Evolutionary conservation across 257 asterid genomes (phyloP).

Genomic region (Catharanthus roseus): DNA sequence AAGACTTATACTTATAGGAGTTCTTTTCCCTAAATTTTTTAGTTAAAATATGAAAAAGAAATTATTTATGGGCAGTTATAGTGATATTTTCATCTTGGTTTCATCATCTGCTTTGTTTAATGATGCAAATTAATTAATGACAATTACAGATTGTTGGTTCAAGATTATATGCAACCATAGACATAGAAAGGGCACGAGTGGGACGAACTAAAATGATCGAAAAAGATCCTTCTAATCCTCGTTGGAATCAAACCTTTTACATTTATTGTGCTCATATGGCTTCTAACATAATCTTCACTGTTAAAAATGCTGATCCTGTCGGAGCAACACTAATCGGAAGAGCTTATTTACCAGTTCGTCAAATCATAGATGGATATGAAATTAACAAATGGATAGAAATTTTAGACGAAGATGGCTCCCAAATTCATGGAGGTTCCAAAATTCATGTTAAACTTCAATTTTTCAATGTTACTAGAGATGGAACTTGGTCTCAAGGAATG

Average conservation of each 20-base stretch:
- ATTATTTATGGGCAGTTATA: too few relatives aligned
- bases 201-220: constrained; percentile 53
- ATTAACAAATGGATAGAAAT: constrained; percentile 61
- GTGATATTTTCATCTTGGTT: too few relatives aligned
- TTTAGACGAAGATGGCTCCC: constrained; percentile 46
- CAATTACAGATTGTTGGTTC: constrained; percentile 49
- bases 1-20: too few relatives aligned
- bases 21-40: too few relatives aligned
- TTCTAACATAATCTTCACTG: constrained; percentile 56
- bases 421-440: constrained; percentile 47
- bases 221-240: constrained; percentile 51
- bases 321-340: constrained; percentile 83
- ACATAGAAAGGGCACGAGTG: constrained; percentile 62
- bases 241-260: constrained; percentile 58
- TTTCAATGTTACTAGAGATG: constrained; percentile 39
- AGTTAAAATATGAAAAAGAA: too few relatives aligned
- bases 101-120: too few relatives aligned
- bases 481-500: constrained; percentile 71
- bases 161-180: constrained; percentile 64
- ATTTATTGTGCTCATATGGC: constrained; percentile 68
- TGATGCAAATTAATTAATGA: not conserved
- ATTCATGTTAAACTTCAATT: constrained; percentile 61
- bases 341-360: constrained; percentile 61
- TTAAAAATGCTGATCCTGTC: constrained; percentile 52
- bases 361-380: constrained; percentile 33